These are phyloP conservation scores for Calocybe cyanea DNA, from an alignment of 768 basidiomycete species.

Conservation along the genomic window DNA sequence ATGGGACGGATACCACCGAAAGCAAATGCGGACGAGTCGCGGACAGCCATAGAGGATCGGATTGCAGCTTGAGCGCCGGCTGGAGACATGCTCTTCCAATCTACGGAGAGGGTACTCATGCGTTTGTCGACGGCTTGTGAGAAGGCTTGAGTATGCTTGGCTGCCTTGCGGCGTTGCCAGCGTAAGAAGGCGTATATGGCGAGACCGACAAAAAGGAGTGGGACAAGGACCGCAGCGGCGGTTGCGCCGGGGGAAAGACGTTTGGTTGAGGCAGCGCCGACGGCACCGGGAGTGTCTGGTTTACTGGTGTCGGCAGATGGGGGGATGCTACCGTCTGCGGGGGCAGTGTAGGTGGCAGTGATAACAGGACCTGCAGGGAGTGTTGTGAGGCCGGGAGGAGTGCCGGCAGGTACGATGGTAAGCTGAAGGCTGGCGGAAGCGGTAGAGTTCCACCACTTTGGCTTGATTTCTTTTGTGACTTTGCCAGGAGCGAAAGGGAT, in stretches of 20 bases:
- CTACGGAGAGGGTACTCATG: constrained; percentile 76
- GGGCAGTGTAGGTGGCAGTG: constrained; percentile 53
- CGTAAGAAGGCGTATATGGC: constrained; percentile 48
- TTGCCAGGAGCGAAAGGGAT: constrained; percentile 46
- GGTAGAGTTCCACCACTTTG: constrained; percentile 72
- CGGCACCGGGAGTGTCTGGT: constrained; percentile 31
- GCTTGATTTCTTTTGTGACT: constrained; percentile 47
- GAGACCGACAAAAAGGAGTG: constrained; percentile 51
- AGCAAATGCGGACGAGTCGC: constrained; percentile 46
- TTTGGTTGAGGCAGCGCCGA: constrained; percentile 28
- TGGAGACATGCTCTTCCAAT: constrained; percentile 71
- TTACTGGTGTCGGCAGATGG: constrained; percentile 37
- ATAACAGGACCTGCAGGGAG: constrained; percentile 69
- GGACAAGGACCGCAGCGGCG: constrained; percentile 66
- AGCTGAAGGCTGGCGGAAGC: constrained; percentile 49
- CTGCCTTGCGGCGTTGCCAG: constrained; percentile 44
- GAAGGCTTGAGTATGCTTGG: constrained; percentile 55
- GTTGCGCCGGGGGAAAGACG: constrained; percentile 43
- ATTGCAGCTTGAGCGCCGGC: constrained; percentile 75
- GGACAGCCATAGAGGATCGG: constrained; percentile 52
- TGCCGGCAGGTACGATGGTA: constrained; percentile 47
- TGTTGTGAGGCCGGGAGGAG: constrained; percentile 46
- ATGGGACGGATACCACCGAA: constrained; percentile 54
- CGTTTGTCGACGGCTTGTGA: constrained; percentile 70
- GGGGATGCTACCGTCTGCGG: constrained; percentile 34